Conservation (phyloP, 805 yeast species). For the Hanseniaspora osmophila region DNA sequence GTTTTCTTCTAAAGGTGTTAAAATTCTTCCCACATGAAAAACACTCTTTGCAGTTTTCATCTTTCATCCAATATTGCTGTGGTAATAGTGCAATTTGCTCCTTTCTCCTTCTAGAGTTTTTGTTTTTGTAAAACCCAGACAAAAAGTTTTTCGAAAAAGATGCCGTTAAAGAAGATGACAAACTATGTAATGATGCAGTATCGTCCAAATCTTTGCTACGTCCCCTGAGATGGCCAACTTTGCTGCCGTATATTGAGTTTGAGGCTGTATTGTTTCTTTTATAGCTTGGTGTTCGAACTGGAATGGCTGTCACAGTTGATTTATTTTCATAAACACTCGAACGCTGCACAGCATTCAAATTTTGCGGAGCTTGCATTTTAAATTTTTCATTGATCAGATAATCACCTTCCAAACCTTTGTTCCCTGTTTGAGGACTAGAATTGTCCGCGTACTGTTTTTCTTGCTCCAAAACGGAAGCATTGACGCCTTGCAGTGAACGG, state of each 20-base stretch:
- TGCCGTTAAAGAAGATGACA: constrained; percentile 28
- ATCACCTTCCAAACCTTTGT: neutral
- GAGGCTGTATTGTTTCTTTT: neutral
- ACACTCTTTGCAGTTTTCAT: constrained; percentile 81
- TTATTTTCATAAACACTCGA: constrained; percentile 23
- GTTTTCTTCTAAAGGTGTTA: constrained; percentile 77
- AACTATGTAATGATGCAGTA: constrained; percentile 23
- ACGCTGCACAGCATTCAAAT: constrained; percentile 8
- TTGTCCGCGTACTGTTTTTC: too few relatives aligned
- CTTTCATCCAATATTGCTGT: constrained; percentile 90
- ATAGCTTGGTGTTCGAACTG: constrained; percentile 14
- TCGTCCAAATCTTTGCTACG: constrained; percentile 22
- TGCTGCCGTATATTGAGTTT: neutral
- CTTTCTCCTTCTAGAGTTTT: constrained; percentile 9
- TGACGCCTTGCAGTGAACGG: too few relatives aligned
- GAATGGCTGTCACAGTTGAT: constrained; percentile 22
- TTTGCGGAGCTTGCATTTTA: neutral
- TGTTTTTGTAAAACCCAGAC: constrained; percentile 26
- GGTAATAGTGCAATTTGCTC: constrained; percentile 18
- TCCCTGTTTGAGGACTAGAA: too few relatives aligned
- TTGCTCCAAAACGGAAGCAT: too few relatives aligned
- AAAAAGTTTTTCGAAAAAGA: constrained; percentile 29
- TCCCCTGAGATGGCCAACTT: neutral
- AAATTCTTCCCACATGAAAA: constrained; percentile 69
- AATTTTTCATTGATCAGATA: neutral